A percentile compares a stretch with the other conserved stretches of the same genome.
Evolutionary conservation across 2,329 filamentous ascomycete species (phyloP).

Genomic region (Paraconiothyrium sp.): DNA sequence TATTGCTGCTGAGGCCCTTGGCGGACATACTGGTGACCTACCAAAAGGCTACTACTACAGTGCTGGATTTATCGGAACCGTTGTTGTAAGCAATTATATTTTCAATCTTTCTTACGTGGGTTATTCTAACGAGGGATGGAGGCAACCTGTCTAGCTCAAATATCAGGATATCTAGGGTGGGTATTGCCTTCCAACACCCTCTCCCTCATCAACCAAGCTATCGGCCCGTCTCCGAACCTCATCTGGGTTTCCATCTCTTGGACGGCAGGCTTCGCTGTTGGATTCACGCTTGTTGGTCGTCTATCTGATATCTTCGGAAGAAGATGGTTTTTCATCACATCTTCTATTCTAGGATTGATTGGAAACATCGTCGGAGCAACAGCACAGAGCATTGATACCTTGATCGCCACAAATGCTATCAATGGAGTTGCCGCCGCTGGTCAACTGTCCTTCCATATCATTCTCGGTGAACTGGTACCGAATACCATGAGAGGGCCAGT

Average conservation of each 20-base stretch:
- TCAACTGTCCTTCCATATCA: conserved; percentile 51
- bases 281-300: conserved; percentile 50
- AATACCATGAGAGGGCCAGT: conserved; percentile 43
- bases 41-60: conserved; percentile 39
- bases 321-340: conserved; percentile 48
- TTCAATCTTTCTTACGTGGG: neutral
- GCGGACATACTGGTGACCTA: conserved; percentile 36
- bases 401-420: conserved; percentile 38
- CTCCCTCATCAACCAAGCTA: conserved; percentile 48
- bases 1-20: conserved; percentile 39
- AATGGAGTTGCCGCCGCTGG: conserved; percentile 51
- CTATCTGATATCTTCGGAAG: conserved; percentile 52
- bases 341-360: conserved; percentile 44
- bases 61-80: conserved; percentile 40
- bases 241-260: conserved; percentile 51
- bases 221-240: conserved; percentile 50
- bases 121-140: conserved; percentile 14
- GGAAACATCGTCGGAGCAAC: conserved; percentile 50
- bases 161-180: conserved; percentile 44
- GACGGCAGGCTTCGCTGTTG: conserved; percentile 47
- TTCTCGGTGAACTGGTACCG: conserved; percentile 51
- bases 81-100: conserved; percentile 32
- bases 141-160: conserved; percentile 44
- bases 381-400: conserved; percentile 44
- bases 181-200: conserved; percentile 42